Percentiles rank a stretch among this genome's conserved stretches.
Evolutionary conservation across 2,329 filamentous ascomycete genomes (phyloP).

Genomic region (Grosmannia penicillata): DNA sequence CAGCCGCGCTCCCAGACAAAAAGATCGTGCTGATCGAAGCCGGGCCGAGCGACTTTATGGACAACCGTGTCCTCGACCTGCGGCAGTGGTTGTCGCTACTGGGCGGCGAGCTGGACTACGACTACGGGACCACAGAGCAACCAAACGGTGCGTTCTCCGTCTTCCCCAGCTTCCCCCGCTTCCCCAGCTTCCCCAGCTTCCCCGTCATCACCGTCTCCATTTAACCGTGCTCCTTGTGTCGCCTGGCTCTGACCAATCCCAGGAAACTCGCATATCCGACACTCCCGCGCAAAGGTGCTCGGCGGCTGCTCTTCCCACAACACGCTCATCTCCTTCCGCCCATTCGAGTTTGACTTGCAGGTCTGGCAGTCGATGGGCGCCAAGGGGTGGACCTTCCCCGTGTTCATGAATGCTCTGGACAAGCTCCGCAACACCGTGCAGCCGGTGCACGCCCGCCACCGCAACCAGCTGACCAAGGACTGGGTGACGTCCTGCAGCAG

Average conservation of each 20-base stretch:
- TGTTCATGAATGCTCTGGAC: conserved; percentile 67
- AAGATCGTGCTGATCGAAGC: conserved; percentile 74
- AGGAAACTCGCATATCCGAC: conserved; percentile 77
- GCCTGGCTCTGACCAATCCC: not conserved
- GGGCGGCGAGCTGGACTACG: conserved; percentile 79
- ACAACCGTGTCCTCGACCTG: conserved; percentile 72
- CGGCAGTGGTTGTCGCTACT: conserved; percentile 78
- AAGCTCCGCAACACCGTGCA: conserved; percentile 82
- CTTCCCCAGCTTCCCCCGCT: not conserved
- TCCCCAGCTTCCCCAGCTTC: not conserved
- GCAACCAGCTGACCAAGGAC: conserved; percentile 83
- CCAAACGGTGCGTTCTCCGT: conserved; percentile 40
- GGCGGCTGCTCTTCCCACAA: conserved; percentile 91
- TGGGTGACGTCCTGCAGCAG: conserved; percentile 72
- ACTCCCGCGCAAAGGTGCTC: conserved; percentile 83
- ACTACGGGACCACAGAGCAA: conserved; percentile 81
- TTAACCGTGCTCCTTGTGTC: conserved; percentile 17
- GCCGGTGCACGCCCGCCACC: conserved; percentile 70
- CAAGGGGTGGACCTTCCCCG: conserved; percentile 75
- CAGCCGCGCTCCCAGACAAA: conserved; percentile 64
- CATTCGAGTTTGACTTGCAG: conserved; percentile 77
- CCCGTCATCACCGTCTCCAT: not conserved
- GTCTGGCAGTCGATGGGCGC: conserved; percentile 73
- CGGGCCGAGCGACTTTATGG: conserved; percentile 77
- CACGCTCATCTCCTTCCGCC: conserved; percentile 82